Evolutionary conservation across 1,284 basidiomycete species (phyloP), one percentile per base, ranked within the genome.

Genomic region (Cutaneotrichosporon sp.): DNA sequence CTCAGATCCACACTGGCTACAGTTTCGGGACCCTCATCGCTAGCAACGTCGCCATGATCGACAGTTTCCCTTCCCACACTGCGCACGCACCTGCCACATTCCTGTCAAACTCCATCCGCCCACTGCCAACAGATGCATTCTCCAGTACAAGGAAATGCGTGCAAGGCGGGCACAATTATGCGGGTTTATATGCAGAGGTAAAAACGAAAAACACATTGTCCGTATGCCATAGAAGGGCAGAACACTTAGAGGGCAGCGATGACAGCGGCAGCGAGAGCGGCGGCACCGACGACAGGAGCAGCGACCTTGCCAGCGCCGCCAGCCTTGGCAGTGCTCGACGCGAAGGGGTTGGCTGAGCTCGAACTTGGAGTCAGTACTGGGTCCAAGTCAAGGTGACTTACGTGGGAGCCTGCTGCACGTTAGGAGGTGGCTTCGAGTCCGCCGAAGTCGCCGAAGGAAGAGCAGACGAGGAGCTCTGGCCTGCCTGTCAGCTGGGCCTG

Each of bases 371-470:
- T 47, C 25, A 49, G 47, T 6, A 27, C 26, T 11, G 16, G 19
- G 14, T 22, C 5, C 14, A 12, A 25, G 16, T 3, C 6, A 8
- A n/a, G 39, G 39, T 17, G 39, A 46, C 45, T 35, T 26, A 46
- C 45, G 32, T 11, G 11, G 32, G 19, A 25, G 19, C 24, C 24
- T 19, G 4, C 6, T 14, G n/a, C 17, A 25, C 49, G 42, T 39
- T 52, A 9, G 54, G 52, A 8, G 35, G 26, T 42, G 52, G 54
- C 32, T 64, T 63, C 7, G n/a, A n/a, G n/a, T 59, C 56, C 41
- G 39, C 12, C n/a, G 14, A 3, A 19, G 26, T 32, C 20, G 51
- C 12, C 16, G 55, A 45, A 9, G 45, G 20, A 1, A 44, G 11
- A 20, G 46, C 10, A 16, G 53, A 32, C 38, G 37, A 25, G 49